Evolutionary conservation across 2,329 filamentous ascomycete species (phyloP), one percentile per base, ranked within the genome.

Genomic region (Xylaria polymorpha): DNA sequence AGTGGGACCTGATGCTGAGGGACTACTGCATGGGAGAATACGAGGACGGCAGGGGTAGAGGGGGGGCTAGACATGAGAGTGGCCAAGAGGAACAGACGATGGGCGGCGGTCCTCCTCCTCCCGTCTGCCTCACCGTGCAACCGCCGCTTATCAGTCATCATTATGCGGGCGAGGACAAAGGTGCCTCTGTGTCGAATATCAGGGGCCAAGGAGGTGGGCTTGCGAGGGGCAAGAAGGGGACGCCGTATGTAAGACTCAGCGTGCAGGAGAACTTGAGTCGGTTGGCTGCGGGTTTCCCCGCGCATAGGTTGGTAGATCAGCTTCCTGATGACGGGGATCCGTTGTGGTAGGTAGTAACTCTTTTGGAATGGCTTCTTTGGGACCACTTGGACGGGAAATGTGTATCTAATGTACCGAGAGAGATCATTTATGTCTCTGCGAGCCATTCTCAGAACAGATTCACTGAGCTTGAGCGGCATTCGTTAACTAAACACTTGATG

Each of bases 1-100:
- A 76, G 67, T 62, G 74, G 79, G 76, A 77, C 35, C 35, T 77
- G 60, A 73, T 75, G 74, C 44, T 77, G 44, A 70, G 74, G 43
- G 72, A 72, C 41, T 76, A 72, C 72, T 77, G 76, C 56, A 68
- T 73, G 43, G 73, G 75, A 22, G 59, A 57, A 5, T 72, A 66
- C 29, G 25, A 29, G 61, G 41, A 32, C 8, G 9, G 15, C 8
- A 14, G 15, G 15, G 53, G 18, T 4, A 20, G 29, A 5, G 20
- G 12, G 10, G n/a, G n/a, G n/a, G n/a, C n/a, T n/a, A n/a, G n/a
- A n/a, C 5, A 15, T 29, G 35, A 8, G 10, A 14, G 15, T 5
- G n/a, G 35, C 20, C 7, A n/a, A 12, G n/a, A 8, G 18, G 22
- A 35, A 6, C 29, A 20, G 41, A 6, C 20, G 51, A 15, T n/a